These are phyloP conservation scores for Cubamyces sp. DNA, from an alignment of 768 basidiomycete genomes.

Conservation along the genomic window DNA sequence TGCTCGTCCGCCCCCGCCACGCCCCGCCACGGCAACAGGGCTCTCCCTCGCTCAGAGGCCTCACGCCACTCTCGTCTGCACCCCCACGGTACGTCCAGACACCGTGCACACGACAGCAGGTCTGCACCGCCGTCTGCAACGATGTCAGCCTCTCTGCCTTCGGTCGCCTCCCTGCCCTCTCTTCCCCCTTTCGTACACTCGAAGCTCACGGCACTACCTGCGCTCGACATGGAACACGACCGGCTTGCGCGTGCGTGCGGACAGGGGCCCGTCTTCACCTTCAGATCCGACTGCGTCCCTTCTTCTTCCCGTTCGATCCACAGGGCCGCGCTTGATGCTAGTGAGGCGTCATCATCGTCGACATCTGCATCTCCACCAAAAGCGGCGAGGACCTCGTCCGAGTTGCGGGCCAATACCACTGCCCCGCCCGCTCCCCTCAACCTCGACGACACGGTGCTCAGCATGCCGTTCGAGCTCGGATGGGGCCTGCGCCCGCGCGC, in stretches of 20 bases:
- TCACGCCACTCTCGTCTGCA: not conserved
- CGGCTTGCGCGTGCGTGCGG: constrained; percentile 29
- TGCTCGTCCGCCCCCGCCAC: constrained; percentile 15
- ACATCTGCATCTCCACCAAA: no score
- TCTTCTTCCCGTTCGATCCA: not conserved
- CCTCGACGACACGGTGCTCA: constrained; percentile 1
- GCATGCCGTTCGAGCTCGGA: not conserved
- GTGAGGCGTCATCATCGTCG: no score
- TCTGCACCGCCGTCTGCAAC: not conserved
- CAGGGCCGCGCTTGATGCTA: no score
- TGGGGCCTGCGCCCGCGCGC: constrained; percentile 16
- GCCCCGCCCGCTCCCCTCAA: not conserved
- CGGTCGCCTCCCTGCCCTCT: constrained; percentile 3
- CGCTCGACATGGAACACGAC: constrained; percentile 24
- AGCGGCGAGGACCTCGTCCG: no score
- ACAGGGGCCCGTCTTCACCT: constrained; percentile 13
- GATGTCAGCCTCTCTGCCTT: constrained; percentile 12
- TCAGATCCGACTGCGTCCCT: not conserved
- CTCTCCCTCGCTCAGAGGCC: not conserved
- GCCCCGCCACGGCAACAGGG: not conserved
- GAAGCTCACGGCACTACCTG: constrained; percentile 20
- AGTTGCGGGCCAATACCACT: not conserved
- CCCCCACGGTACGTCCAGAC: not conserved
- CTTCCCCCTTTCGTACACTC: constrained; percentile 8
- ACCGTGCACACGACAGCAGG: not conserved